phyloP scores from a whole-genome alignment of 164 flowering plant genomes.

The Magnolia sinica region DNA sequence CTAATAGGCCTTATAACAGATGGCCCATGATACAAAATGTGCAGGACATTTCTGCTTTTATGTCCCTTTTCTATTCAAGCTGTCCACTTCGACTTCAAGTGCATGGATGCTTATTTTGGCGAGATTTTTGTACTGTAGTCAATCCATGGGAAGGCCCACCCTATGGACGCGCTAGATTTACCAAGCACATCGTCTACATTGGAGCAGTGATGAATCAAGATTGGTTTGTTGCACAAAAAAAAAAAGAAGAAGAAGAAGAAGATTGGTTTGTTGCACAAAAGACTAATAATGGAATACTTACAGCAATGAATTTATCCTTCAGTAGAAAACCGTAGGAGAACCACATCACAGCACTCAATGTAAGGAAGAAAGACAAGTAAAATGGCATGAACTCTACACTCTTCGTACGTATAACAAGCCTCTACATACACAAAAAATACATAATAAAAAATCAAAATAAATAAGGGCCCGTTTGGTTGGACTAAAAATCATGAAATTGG shows the following conservation, averaged over 20 bases:
- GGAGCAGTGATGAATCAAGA: background rate
- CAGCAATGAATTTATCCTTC: constrained; percentile 55
- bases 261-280: background rate
- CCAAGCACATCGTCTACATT: background rate
- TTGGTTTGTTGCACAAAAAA: background rate
- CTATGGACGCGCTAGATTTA: no score
- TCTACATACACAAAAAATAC: constrained; percentile 26
- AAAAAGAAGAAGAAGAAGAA: no score
- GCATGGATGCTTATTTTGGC: no score
- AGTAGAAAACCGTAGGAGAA: constrained; percentile 61
- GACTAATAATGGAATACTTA: constrained; percentile 17
- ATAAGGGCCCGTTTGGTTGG: background rate
- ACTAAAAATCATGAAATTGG: no score
- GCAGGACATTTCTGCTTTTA: no score
- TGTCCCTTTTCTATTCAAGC: no score
- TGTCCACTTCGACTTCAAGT: no score
- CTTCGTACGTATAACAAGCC: constrained; percentile 58
- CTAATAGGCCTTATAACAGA: no score
- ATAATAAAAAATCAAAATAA: background rate
- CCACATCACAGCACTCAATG: constrained; percentile 66
- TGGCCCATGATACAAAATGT: no score
- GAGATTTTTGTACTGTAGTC: no score
- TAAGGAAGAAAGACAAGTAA: constrained; percentile 55
- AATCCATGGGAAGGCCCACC: no score
- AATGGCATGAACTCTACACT: constrained; percentile 85